phyloP scores from a whole-genome alignment of 148 eudicot genomes.

The Cornus controversa region DNA sequence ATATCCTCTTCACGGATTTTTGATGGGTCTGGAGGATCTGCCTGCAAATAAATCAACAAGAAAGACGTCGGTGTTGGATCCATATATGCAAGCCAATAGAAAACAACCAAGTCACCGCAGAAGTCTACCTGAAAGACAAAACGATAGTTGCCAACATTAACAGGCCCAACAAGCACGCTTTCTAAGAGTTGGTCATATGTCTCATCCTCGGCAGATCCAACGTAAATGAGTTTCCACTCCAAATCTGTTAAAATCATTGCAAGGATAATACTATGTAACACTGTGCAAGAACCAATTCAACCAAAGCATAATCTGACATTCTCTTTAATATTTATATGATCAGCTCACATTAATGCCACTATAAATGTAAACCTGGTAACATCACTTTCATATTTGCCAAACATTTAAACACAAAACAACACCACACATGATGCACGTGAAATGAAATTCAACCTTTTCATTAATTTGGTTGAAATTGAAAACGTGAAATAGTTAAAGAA shows the following conservation, averaged over 20 bases:
- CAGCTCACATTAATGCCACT: neutral
- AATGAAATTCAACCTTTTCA: too few relatives aligned
- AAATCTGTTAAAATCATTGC: slow-evolving; percentile 44
- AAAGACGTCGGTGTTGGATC: neutral
- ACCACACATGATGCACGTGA: too few relatives aligned
- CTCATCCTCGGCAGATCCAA: slow-evolving; percentile 98
- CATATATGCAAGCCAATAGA: neutral
- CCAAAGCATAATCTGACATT: neutral
- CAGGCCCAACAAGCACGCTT: slow-evolving; percentile 96
- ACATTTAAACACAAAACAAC: too few relatives aligned
- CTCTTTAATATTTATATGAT: too few relatives aligned
- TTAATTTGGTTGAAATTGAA: too few relatives aligned
- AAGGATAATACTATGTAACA: neutral
- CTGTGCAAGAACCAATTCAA: neutral
- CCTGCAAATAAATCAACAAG: slow-evolving; percentile 39
- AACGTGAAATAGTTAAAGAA: too few relatives aligned
- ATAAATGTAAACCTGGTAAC: neutral
- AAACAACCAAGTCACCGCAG: neutral
- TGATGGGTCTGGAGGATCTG: slow-evolving; percentile 89
- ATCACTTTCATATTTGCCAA: neutral
- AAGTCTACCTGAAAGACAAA: slow-evolving; percentile 77
- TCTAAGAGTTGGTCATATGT: slow-evolving; percentile 89
- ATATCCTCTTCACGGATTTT: slow-evolving; percentile 89
- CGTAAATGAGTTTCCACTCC: slow-evolving; percentile 93
- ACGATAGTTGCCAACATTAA: slow-evolving; percentile 87